Evolutionary conservation across 257 asterid species (phyloP), one percentile per base, ranked within the genome.

Genomic region (Solanum lycopersicoides): DNA sequence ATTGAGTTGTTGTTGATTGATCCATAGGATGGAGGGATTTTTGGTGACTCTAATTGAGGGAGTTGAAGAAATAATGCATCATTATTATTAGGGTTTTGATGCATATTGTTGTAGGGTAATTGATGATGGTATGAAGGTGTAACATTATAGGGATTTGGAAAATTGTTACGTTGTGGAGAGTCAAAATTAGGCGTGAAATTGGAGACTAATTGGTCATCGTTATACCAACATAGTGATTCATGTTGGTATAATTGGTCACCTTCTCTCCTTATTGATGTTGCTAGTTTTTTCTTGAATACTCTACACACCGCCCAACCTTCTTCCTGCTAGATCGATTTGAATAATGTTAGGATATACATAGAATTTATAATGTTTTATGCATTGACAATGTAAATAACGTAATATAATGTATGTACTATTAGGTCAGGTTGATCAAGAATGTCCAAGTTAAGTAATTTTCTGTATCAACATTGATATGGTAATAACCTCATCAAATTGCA

Each of bases 281-380:
- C 45, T 86, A 94, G 39, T 88, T 86, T 93, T 91, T 94, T 94
- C 93, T 89, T 94, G 93, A 94, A 94, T 23, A 88, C 97, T 89
- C 94, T 91, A 87, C 97, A 94, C 20, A 93, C 97, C 15, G 90
- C 97, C 97, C 97, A 94, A 45, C 97, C 97, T 93, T 94, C 97
- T 91, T 94, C 97, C 97, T 94, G 95, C 94, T 89, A 92, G 30
- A 47, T 32, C 56, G 45, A 69, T 53, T 13, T 32, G 13, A 45
- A 25, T 44, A 16, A 85, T n/a, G 4, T 21, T 35, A 21, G 16
- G 14, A 39, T 23, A 73, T 35, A 35, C 10, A 3, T 59, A 9
- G 7, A 21, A 86, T 32, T 50, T 53, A 68, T 25, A 13, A 72
- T 34, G 15, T 72, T 73, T 12, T 35, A 0, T 11, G 0, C 12